Base-by-base conservation (phyloP, 192 early-diverging fungal species). In the Backusella parvicylindrica region DNA sequence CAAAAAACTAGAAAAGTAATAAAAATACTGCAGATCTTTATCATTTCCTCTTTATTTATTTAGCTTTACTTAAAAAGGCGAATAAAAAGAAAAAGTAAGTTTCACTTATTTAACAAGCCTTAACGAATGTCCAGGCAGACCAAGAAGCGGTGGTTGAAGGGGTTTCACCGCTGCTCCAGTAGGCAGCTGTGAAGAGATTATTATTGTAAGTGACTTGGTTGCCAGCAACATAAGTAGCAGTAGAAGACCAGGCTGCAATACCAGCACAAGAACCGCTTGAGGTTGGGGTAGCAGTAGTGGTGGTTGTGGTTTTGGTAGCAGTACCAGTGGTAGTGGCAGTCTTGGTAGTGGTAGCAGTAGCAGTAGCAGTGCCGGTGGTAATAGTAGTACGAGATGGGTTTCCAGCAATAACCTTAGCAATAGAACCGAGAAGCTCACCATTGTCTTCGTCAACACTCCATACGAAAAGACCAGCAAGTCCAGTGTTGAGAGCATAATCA, bases 391-490 rank as follows among this genome's bases (percentile, higher is more conserved):
- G 66, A 21, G 74, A 2, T 9, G 72, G 23, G 47, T 72, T 72
- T 12, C 15, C 23, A 26, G 53, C 13, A 35, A 53, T 15, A 3
- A 72, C 50, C 37, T 53, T 21, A 23, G 30, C 18, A 23, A 60
- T 72, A 16, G 78, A 84, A 41, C 74, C 37, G 8, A 91, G 64
- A 36, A 93, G 77, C 78, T 92, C 92, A 75, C 88, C 88, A 63
- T 91, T 86, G 36, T 93, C 92, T 72, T 91, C 88, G 60, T 88
- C 87, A 18, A 92, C 63, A 15, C 83, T 84, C 91, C 92, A 93
- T 16, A 91, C 73, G 88, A 93, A 91, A 30, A 85, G 68, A 4
- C 92, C 92, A 21, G 83, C 88, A 18, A 94, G 77, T 8, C 83
- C 84, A 63, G 88, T 82, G 18, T 71, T 66, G 21, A 75, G 73